Conservation (phyloP, 768 basidiomycete species). For the Royoungia palumana region DNA sequence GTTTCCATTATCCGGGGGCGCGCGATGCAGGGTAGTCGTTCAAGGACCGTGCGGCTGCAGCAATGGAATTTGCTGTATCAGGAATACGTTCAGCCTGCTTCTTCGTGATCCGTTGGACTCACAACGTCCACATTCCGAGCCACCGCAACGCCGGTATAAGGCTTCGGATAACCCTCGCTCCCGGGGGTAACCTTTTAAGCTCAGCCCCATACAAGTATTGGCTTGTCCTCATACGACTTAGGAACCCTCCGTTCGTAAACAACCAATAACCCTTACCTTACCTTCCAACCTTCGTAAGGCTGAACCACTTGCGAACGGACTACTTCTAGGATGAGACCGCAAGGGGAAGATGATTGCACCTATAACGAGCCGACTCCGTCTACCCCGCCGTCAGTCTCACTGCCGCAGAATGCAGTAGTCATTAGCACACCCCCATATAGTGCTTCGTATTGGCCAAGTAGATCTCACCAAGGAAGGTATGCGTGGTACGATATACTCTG, state of each 20-base stretch:
- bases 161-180: neutral
- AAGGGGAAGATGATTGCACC: neutral
- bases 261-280: constrained; percentile 6
- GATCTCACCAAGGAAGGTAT: constrained; percentile 11
- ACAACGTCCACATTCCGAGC: constrained; percentile 7
- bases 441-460: neutral
- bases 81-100: neutral
- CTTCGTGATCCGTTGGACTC: constrained; percentile 8
- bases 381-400: too few species aligned
- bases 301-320: neutral
- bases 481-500: neutral
- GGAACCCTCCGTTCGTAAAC: constrained; percentile 9
- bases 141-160: constrained; percentile 7
- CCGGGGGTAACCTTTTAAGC: too few species aligned
- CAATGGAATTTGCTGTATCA: constrained; percentile 18
- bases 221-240: neutral
- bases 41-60: neutral
- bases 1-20: neutral
- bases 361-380: too few species aligned
- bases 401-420: neutral
- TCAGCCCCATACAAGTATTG: too few species aligned
- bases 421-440: neutral
- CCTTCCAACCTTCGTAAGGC: too few species aligned
- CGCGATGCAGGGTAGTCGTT: constrained; percentile 1
- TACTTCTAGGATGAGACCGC: neutral